These are phyloP conservation scores for Blechomonas ayalai DNA, from an alignment of 208 protist genomes.

Conservation along the genomic window DNA sequence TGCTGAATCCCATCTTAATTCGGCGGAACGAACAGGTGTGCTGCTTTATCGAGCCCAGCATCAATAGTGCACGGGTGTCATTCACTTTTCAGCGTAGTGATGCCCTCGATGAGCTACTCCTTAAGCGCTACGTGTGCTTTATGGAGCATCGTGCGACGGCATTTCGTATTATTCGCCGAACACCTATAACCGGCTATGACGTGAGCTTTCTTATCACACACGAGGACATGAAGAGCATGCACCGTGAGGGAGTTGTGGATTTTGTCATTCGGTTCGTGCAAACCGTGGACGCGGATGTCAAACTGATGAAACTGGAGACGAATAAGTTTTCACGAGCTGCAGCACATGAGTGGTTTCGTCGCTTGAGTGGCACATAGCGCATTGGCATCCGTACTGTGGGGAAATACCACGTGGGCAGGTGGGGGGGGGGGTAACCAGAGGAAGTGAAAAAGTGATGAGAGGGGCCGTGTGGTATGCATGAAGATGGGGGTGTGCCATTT, in stretches of 20 bases:
- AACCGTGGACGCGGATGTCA: conserved; percentile 96
- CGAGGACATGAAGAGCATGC: conserved; percentile 93
- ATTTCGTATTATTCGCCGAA: conserved; percentile 93
- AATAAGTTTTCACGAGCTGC: conserved; percentile 29
- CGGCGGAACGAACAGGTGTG: conserved; percentile 67
- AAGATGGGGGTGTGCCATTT: too few relatives aligned
- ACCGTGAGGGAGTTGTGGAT: conserved; percentile 92
- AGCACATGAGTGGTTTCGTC: conserved; percentile 26
- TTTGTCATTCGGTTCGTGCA: conserved; percentile 95
- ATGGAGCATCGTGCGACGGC: conserved; percentile 92
- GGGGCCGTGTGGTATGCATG: not conserved
- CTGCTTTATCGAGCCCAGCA: conserved; percentile 89
- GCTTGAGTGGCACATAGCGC: too few relatives aligned
- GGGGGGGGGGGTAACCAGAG: too few relatives aligned
- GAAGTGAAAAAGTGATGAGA: not conserved
- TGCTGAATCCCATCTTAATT: conserved; percentile 84
- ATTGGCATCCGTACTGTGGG: too few relatives aligned
- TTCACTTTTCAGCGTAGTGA: conserved; percentile 91
- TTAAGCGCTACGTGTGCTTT: conserved; percentile 92
- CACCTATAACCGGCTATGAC: conserved; percentile 92
- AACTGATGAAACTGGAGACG: conserved; percentile 88
- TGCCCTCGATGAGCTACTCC: conserved; percentile 91
- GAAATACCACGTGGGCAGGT: too few relatives aligned
- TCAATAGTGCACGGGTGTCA: conserved; percentile 96
- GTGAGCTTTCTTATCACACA: conserved; percentile 97